Evolutionary conservation across 1,284 basidiomycete genomes (phyloP).

Genomic region (Golubevia pallescens): DNA sequence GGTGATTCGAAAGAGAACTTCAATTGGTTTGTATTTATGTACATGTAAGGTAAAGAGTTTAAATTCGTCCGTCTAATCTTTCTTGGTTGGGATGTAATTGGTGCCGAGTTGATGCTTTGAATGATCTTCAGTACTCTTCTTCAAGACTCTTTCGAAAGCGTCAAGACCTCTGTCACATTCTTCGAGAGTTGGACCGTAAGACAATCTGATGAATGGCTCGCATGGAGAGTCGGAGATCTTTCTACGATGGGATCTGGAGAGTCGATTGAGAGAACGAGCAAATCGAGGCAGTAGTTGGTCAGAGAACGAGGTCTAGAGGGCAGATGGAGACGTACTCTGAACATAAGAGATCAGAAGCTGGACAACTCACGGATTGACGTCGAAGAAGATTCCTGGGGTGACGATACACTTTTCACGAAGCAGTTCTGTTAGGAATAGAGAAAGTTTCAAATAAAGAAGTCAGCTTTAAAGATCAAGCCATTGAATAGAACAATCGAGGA

Average conservation of each 20-base stretch:
- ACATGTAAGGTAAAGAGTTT: not conserved
- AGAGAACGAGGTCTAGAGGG: not conserved
- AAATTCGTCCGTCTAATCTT: not conserved
- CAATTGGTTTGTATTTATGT: too few species aligned
- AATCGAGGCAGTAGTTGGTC: not conserved
- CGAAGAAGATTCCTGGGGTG: slow-evolving; percentile 47
- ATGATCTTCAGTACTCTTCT: slow-evolving; percentile 18
- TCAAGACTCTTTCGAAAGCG: slow-evolving; percentile 30
- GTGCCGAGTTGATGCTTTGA: not conserved
- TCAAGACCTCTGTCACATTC: slow-evolving; percentile 44
- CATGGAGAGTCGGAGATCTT: slow-evolving; percentile 11
- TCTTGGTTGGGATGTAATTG: not conserved
- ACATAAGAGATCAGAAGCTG: too few species aligned
- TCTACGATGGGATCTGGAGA: slow-evolving; percentile 15
- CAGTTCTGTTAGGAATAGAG: slow-evolving; percentile 14
- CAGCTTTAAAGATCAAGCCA: too few species aligned
- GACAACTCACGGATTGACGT: slow-evolving; percentile 30
- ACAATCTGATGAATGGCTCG: slow-evolving; percentile 45
- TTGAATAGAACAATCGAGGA: too few species aligned
- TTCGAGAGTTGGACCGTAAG: slow-evolving; percentile 40
- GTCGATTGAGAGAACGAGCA: not conserved
- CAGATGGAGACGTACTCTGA: too few species aligned
- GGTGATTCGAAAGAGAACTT: too few species aligned
- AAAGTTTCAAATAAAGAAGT: not conserved
- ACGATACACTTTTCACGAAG: slow-evolving; percentile 37